Evolutionary conservation across 257 asterid species (phyloP).

Genomic region (Solanum habrochaites): DNA sequence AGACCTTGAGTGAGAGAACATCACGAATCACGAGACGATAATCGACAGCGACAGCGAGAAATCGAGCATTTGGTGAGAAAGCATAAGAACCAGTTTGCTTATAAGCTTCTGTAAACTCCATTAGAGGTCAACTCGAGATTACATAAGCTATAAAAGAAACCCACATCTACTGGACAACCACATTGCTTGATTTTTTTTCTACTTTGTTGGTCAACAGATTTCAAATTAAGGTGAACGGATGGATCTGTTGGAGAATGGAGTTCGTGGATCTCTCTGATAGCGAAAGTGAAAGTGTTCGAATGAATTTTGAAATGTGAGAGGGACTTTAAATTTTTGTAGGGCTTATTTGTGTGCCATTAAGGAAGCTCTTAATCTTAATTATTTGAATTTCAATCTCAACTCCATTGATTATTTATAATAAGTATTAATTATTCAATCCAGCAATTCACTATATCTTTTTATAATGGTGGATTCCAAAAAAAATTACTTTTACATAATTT

Average conservation of each 20-base stretch:
- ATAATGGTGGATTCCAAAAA: neutral
- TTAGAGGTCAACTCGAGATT: conserved; percentile 9
- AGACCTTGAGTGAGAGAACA: conserved; percentile 78
- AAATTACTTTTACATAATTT: neutral
- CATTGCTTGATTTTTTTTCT: neutral
- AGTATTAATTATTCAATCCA: neutral
- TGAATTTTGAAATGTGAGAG: neutral
- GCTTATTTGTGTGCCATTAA: neutral
- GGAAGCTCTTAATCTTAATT: neutral
- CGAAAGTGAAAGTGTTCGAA: neutral
- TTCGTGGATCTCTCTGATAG: neutral
- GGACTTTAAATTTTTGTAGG: neutral
- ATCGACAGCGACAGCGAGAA: conserved; percentile 81
- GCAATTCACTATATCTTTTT: no score
- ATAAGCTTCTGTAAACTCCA: conserved; percentile 89
- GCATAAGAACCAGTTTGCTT: conserved; percentile 82
- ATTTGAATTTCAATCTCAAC: neutral
- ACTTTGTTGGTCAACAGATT: neutral
- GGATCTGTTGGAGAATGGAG: neutral
- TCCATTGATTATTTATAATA: neutral
- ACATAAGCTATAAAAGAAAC: neutral
- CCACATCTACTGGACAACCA: neutral
- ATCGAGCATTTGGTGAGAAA: conserved; percentile 84
- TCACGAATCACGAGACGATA: conserved; percentile 94
- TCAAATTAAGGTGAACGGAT: neutral